phyloP scores from a whole-genome alignment of 345 rosid genomes.

The Murraya koenigii region DNA sequence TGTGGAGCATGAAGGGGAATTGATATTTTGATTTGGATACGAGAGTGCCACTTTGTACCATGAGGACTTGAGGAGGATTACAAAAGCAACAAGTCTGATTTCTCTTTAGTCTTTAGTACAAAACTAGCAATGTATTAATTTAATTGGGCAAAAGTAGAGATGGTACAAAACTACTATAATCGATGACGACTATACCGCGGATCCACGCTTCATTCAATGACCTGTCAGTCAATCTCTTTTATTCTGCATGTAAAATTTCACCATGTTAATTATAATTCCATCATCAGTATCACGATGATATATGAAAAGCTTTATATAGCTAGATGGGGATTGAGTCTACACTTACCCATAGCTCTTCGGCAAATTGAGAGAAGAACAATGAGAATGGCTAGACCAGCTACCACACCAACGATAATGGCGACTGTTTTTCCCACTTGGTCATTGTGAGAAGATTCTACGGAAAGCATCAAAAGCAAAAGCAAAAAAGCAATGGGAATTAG shows the following conservation, averaged over 20 bases:
- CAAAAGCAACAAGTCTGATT: not conserved
- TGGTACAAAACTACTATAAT: not conserved
- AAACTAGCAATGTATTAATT: not conserved
- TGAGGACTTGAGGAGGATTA: not conserved
- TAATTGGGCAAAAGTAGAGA: not conserved
- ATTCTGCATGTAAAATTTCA: slow-evolving; percentile 1
- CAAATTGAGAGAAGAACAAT: slow-evolving; percentile 79
- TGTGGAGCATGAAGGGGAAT: slow-evolving; percentile 9
- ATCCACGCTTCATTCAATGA: not conserved
- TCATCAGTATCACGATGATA: not conserved
- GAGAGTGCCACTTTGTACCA: not conserved
- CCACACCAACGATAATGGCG: slow-evolving; percentile 72
- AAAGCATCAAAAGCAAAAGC: slow-evolving; percentile 17
- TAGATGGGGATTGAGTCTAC: not conserved
- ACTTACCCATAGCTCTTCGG: slow-evolving; percentile 49
- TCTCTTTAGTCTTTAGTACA: not conserved
- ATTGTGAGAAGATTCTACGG: slow-evolving; percentile 54
- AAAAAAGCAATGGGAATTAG: slow-evolving; percentile 8
- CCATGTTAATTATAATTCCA: too few relatives aligned
- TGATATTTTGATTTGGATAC: not conserved
- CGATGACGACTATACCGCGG: not conserved
- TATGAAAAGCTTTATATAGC: not conserved
- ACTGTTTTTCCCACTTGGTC: slow-evolving; percentile 76
- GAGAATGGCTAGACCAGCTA: slow-evolving; percentile 68
- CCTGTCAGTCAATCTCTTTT: not conserved